phyloP scores from a whole-genome alignment of 225 moss, liverwort and hornwort species.

The Lunularia cruciata region DNA sequence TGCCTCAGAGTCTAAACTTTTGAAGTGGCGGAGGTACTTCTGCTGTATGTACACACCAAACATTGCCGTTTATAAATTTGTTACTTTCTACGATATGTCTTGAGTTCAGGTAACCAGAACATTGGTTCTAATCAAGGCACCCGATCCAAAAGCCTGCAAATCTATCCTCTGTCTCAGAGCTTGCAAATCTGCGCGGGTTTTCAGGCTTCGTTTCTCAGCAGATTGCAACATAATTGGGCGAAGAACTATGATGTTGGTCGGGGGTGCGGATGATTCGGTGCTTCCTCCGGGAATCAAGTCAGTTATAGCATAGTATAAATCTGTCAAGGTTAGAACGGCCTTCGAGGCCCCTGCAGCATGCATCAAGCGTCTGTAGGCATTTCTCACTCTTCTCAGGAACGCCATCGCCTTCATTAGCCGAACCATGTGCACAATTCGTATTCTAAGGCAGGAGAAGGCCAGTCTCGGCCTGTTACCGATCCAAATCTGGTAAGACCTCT shows the following conservation, averaged over 20 bases:
- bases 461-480: slow-evolving; percentile 7
- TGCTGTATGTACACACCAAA: neutral
- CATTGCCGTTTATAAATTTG: neutral
- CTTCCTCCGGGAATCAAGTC: neutral
- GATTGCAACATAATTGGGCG: slow-evolving; percentile 16
- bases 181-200: slow-evolving; percentile 1
- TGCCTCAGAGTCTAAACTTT: neutral
- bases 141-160: neutral
- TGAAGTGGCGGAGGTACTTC: neutral
- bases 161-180: slow-evolving; percentile 1
- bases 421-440: slow-evolving; percentile 16
- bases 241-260: slow-evolving; percentile 5
- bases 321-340: neutral
- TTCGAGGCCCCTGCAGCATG: slow-evolving; percentile 15
- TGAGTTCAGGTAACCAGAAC: neutral
- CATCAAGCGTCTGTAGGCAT: slow-evolving; percentile 8
- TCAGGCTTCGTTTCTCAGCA: slow-evolving; percentile 1
- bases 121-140: neutral
- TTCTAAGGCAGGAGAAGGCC: slow-evolving; percentile 10
- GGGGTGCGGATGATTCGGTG: neutral
- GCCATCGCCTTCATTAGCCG: slow-evolving; percentile 13
- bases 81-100: neutral
- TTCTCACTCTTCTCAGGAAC: slow-evolving; percentile 4
- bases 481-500: neutral
- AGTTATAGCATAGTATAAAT: slow-evolving; percentile 3